These are phyloP conservation scores for Fusarium sp. DNA, from an alignment of 2,329 filamentous ascomycete genomes.

Conservation along the genomic window DNA sequence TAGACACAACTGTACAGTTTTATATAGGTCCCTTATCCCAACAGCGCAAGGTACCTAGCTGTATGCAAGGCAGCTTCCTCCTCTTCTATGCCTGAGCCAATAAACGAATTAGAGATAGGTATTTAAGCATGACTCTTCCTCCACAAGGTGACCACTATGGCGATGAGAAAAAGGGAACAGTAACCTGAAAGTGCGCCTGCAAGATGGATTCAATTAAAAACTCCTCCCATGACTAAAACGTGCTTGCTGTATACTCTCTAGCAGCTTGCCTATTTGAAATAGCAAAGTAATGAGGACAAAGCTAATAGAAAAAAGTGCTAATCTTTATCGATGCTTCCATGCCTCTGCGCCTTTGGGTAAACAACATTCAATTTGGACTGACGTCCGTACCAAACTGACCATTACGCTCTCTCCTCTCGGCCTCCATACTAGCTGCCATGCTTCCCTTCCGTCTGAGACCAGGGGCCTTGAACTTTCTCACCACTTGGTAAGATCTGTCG, in stretches of 20 bases:
- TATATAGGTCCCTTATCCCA: too few relatives aligned
- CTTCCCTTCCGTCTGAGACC: conserved; percentile 60
- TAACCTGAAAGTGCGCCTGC: neutral
- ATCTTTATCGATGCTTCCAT: conserved; percentile 9
- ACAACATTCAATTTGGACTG: conserved; percentile 20
- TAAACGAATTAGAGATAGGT: neutral
- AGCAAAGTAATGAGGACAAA: neutral
- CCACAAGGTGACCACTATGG: neutral
- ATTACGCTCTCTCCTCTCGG: conserved; percentile 33
- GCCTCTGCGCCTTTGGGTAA: neutral
- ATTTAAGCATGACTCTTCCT: too few relatives aligned
- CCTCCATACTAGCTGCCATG: conserved; percentile 48
- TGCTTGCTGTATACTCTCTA: neutral
- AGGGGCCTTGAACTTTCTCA: conserved; percentile 70
- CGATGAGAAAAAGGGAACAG: neutral
- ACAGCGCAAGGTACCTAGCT: neutral
- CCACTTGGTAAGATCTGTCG: conserved; percentile 84
- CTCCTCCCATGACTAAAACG: neutral
- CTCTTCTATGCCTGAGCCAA: neutral
- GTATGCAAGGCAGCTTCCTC: neutral
- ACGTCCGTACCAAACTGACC: conserved; percentile 23
- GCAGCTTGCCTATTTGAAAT: neutral
- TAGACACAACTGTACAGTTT: neutral
- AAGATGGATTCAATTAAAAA: neutral
- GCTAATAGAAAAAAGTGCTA: neutral